Evolutionary conservation across 148 eudicot genomes (phyloP).

Genomic region (Polygonum maritimum): DNA sequence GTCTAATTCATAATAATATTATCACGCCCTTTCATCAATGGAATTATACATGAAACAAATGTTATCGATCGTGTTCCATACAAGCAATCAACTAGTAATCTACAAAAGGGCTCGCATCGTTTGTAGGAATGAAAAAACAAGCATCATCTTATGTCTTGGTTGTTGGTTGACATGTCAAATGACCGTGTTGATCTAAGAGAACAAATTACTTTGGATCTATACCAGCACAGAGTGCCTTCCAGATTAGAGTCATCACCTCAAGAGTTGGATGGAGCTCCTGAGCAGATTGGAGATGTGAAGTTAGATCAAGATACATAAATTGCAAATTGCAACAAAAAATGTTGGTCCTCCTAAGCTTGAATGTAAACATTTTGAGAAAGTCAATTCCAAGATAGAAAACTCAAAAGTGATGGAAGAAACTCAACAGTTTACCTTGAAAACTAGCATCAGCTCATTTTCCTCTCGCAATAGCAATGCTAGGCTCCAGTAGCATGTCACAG

Average conservation of each 20-base stretch:
- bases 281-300: not conserved
- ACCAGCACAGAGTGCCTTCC: constrained; percentile 63
- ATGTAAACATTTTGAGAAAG: not conserved
- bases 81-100: too few relatives aligned
- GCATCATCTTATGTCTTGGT: too few relatives aligned
- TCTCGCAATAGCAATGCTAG: constrained; percentile 64
- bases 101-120: too few relatives aligned
- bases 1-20: too few relatives aligned
- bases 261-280: constrained; percentile 72
- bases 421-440: constrained; percentile 59
- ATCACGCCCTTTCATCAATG: too few relatives aligned
- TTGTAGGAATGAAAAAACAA: too few relatives aligned
- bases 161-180: too few relatives aligned
- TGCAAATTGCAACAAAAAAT: not conserved
- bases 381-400: not conserved
- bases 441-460: constrained; percentile 59
- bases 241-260: constrained; percentile 58
- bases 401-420: not conserved
- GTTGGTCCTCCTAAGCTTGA: not conserved
- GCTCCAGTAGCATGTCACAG: constrained; percentile 92
- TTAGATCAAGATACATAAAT: not conserved
- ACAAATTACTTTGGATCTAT: constrained; percentile 12
- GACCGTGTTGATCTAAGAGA: not conserved
- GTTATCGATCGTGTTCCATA: too few relatives aligned
- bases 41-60: too few relatives aligned